phyloP scores from a whole-genome alignment of 1,139 yeast genomes.

The Protomyces lactucae-debilis region DNA sequence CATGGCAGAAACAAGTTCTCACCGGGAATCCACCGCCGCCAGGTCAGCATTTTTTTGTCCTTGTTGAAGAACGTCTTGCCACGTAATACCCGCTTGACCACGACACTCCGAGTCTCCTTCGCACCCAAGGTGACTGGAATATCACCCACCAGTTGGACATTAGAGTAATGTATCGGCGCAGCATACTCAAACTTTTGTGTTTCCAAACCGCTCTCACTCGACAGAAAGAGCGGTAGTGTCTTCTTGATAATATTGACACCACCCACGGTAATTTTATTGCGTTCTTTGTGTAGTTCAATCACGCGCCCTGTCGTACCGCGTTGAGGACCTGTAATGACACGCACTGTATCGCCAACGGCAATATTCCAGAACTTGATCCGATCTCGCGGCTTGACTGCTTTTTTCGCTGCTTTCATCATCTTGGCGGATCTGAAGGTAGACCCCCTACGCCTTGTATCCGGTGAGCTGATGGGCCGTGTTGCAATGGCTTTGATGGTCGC shows the following conservation, averaged over 20 bases:
- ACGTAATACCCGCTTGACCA: constrained; percentile 22
- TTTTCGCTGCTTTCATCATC: neutral
- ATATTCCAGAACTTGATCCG: constrained; percentile 28
- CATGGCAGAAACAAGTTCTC: constrained; percentile 28
- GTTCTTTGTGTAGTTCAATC: constrained; percentile 17
- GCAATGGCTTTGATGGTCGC: neutral
- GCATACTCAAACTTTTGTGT: constrained; percentile 17
- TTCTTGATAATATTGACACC: constrained; percentile 27
- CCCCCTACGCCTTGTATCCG: too few species aligned
- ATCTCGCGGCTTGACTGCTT: constrained; percentile 17
- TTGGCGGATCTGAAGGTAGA: neutral
- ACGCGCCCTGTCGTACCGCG: constrained; percentile 26
- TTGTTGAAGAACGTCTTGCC: constrained; percentile 27
- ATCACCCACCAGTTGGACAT: constrained; percentile 28
- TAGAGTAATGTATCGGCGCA: constrained; percentile 28
- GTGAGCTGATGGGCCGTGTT: too few species aligned
- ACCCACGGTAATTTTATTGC: constrained; percentile 27
- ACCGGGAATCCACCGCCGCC: constrained; percentile 29
- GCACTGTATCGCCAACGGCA: constrained; percentile 29
- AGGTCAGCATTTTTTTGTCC: constrained; percentile 27
- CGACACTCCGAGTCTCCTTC: constrained; percentile 20
- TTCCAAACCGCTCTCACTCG: neutral
- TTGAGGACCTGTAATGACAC: constrained; percentile 25
- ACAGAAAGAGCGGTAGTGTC: constrained; percentile 13
- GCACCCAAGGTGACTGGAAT: constrained; percentile 16